Evolutionary conservation across 1,284 basidiomycete species (phyloP).

Genomic region (Apiotrichum brassicae): DNA sequence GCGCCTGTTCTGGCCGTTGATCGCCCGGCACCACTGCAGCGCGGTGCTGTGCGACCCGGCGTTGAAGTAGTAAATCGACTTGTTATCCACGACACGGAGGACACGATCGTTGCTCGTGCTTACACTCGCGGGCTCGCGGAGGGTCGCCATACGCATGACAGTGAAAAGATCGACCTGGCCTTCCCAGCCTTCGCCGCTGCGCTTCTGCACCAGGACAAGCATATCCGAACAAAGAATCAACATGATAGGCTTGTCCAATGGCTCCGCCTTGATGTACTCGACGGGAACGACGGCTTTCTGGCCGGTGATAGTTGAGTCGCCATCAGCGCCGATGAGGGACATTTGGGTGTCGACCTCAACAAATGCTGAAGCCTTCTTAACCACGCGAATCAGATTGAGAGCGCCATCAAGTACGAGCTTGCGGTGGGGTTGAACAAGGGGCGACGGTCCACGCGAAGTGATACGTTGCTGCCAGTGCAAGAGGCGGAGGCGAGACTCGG

Average conservation of each 20-base stretch:
- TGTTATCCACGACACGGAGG: conserved; percentile 47
- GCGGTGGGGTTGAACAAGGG: conserved; percentile 95
- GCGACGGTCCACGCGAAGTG: conserved; percentile 82
- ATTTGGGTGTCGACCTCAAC: conserved; percentile 58
- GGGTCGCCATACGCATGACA: conserved; percentile 82
- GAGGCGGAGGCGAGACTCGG: conserved; percentile 79
- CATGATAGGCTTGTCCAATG: conserved; percentile 41
- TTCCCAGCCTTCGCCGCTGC: conserved; percentile 63
- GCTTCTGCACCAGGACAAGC: conserved; percentile 72
- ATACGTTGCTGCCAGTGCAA: conserved; percentile 88
- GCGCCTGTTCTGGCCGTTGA: conserved; percentile 34
- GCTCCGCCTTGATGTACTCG: conserved; percentile 63
- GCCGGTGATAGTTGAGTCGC: conserved; percentile 39
- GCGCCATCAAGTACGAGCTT: conserved; percentile 82
- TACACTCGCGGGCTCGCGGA: conserved; percentile 81
- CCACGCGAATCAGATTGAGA: conserved; percentile 74
- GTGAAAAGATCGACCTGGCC: conserved; percentile 81
- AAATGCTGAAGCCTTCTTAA: conserved; percentile 77
- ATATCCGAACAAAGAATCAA: conserved; percentile 64
- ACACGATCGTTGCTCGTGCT: conserved; percentile 65
- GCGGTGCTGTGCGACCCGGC: conserved; percentile 73
- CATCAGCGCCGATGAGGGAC: conserved; percentile 19
- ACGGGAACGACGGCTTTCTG: conserved; percentile 69
- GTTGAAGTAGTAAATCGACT: conserved; percentile 85
- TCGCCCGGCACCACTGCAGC: conserved; percentile 67